A percentile compares a stretch with the other conserved stretches of the same genome.
These are phyloP conservation scores for Fusarium sp. DNA, from an alignment of 2,329 filamentous ascomycete species.

Conservation along the genomic window DNA sequence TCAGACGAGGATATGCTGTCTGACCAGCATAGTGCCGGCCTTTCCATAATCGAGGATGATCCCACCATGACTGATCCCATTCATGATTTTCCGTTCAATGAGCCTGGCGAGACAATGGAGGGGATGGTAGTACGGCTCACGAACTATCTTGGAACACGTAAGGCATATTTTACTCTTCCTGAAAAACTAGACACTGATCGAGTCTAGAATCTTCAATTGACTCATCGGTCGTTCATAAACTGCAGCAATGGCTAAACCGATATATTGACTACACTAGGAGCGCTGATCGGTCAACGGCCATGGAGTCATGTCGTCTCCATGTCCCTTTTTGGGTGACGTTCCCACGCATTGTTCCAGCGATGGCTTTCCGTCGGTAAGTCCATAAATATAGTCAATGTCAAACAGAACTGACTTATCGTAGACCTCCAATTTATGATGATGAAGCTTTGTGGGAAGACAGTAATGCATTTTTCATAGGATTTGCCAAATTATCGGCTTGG, in stretches of 20 bases:
- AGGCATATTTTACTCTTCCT: constrained; percentile 13
- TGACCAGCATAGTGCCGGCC: constrained; percentile 49
- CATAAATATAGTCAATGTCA: not conserved
- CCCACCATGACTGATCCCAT: constrained; percentile 55
- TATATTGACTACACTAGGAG: constrained; percentile 57
- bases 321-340: constrained; percentile 64
- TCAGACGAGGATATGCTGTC: constrained; percentile 52
- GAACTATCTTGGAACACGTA: constrained; percentile 52
- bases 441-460: constrained; percentile 47
- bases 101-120: constrained; percentile 46
- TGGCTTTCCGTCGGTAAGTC: constrained; percentile 55
- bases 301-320: constrained; percentile 59
- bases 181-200: constrained; percentile 32
- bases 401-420: constrained; percentile 23
- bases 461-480: constrained; percentile 53
- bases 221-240: constrained; percentile 55
- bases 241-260: constrained; percentile 63
- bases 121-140: constrained; percentile 52
- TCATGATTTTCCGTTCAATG: constrained; percentile 59
- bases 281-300: constrained; percentile 50
- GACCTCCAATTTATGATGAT: constrained; percentile 43
- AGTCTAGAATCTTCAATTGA: constrained; percentile 56
- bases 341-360: constrained; percentile 59
- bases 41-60: constrained; percentile 40
- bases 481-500: constrained; percentile 62